A percentile compares a stretch with the other conserved stretches of the same genome.
phyloP scores from a whole-genome alignment of 1,284 basidiomycete genomes.

The Sporisorium iseilematis-ciliati region DNA sequence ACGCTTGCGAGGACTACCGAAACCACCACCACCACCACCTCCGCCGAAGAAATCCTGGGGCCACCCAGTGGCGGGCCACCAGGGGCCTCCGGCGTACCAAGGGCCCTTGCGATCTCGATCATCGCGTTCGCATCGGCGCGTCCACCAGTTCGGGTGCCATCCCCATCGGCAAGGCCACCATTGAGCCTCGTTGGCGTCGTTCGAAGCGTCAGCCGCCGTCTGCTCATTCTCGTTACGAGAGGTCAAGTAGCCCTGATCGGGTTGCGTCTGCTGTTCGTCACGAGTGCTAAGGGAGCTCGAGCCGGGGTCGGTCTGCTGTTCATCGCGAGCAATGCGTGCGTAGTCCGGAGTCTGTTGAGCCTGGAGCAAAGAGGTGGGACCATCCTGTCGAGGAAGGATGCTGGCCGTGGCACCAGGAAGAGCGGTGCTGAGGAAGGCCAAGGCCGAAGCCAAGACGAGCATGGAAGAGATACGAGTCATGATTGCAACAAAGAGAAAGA shows the following conservation, averaged over 20 bases:
- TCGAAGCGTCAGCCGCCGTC: too few species aligned
- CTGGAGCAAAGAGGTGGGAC: background rate
- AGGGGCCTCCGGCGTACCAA: background rate
- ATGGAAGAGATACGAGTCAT: slow-evolving; percentile 38
- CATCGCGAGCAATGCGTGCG: too few species aligned
- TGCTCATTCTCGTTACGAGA: too few species aligned
- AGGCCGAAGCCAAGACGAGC: slow-evolving; percentile 11
- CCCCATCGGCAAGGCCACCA: too few species aligned
- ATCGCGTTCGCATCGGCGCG: background rate
- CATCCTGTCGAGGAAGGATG: slow-evolving; percentile 2
- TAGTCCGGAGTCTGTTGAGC: too few species aligned
- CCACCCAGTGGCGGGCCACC: too few species aligned
- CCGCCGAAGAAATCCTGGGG: background rate
- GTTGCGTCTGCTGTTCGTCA: too few species aligned
- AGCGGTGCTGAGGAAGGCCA: slow-evolving; percentile 15
- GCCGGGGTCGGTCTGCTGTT: too few species aligned
- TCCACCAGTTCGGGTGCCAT: too few species aligned
- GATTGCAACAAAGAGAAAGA: slow-evolving; percentile 7
- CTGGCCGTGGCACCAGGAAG: slow-evolving; percentile 9
- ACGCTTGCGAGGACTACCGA: background rate
- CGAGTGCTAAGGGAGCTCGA: too few species aligned
- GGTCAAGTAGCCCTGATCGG: too few species aligned
- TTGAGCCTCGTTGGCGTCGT: too few species aligned
- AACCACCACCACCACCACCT: background rate
- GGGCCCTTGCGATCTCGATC: background rate